Evolutionary conservation across 2,329 filamentous ascomycete species (phyloP).

Genomic region (Colletotrichum sp.): DNA sequence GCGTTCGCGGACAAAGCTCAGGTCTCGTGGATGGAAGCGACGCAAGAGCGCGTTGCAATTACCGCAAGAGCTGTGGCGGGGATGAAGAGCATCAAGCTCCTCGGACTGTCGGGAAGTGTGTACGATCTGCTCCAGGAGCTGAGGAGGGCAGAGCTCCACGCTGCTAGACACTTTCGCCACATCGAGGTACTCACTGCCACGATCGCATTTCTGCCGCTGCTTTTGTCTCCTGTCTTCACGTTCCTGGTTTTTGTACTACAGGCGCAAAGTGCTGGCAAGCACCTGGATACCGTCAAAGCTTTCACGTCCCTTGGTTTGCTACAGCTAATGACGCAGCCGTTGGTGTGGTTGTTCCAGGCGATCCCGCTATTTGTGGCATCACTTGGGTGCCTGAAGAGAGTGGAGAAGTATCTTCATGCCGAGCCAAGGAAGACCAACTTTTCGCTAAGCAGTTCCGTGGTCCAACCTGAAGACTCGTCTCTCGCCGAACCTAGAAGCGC

Average conservation of each 20-base stretch:
- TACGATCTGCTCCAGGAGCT: slow-evolving; percentile 35
- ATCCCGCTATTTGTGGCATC: not conserved
- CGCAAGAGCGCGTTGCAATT: slow-evolving; percentile 27
- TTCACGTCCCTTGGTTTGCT: not conserved
- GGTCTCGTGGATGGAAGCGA: slow-evolving; percentile 25
- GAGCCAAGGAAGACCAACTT: not conserved
- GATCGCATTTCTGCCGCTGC: not conserved
- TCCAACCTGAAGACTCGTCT: not conserved
- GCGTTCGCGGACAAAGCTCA: slow-evolving; percentile 4
- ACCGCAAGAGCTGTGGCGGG: slow-evolving; percentile 31
- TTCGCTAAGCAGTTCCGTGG: not conserved
- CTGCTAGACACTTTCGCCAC: slow-evolving; percentile 30
- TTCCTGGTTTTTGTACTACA: slow-evolving; percentile 22
- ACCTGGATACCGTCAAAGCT: not conserved
- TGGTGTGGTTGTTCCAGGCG: not conserved
- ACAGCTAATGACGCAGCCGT: not conserved
- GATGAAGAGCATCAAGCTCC: slow-evolving; percentile 44
- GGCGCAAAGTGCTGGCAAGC: not conserved
- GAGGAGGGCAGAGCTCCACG: slow-evolving; percentile 34
- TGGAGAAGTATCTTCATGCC: not conserved
- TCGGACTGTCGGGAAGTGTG: slow-evolving; percentile 30
- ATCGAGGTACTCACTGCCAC: slow-evolving; percentile 21
- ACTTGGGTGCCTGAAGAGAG: not conserved
- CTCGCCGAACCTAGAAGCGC: not conserved
- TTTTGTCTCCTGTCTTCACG: slow-evolving; percentile 28